Base-by-base conservation (phyloP, 495 filamentous ascomycete species). In the Parathielavia appendiculata region DNA sequence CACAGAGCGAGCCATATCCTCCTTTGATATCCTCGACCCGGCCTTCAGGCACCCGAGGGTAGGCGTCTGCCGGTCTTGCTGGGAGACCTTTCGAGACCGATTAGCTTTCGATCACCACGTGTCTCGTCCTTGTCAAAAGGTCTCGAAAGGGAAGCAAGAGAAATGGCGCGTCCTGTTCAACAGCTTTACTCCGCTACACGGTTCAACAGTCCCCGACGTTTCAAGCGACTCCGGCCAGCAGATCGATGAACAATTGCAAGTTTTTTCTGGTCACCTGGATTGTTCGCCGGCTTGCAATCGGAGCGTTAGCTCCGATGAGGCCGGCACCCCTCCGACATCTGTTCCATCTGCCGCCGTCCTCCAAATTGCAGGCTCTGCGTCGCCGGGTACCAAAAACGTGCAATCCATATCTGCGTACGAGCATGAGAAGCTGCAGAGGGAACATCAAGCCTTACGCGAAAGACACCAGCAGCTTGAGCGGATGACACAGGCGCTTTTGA, bases 131-230 rank as follows among this genome's bases (percentile, higher is more conserved):
- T 73, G 70, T 47, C 54, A 63, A 1, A 68, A 62, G 54, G 67
- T 69, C 5, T 73, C 70, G 26, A 71, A 68, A 43, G 70, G 69
- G 9, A 71, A 71, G 51, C 47, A 61, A 36, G 67, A 73, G 59
- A 71, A 73, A 43, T 73, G 69, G 65, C 61, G 61, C 13, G 57
- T 71, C n/a, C 52, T 73, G 5, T 51, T 48, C 26, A 60, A 71
- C 22, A 63, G 56, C 38, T 69, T 73, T 56, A 71, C 68, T 16
- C 64, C 66, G 10, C 49, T 70, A 41, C 49, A 60, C 1, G 38
- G 44, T 14, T n/a, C 19, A 20, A 13, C 54, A 34, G 10, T 41
- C 17, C 16, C n/a, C 22, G 13, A 40, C 34, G 19, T 59, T 19
- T 12, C 19, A 16, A 22, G 16, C 40, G 19, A 47, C 22, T 51